Evolutionary conservation across 306 rosid genomes (phyloP).

Genomic region (Delonix regia): DNA sequence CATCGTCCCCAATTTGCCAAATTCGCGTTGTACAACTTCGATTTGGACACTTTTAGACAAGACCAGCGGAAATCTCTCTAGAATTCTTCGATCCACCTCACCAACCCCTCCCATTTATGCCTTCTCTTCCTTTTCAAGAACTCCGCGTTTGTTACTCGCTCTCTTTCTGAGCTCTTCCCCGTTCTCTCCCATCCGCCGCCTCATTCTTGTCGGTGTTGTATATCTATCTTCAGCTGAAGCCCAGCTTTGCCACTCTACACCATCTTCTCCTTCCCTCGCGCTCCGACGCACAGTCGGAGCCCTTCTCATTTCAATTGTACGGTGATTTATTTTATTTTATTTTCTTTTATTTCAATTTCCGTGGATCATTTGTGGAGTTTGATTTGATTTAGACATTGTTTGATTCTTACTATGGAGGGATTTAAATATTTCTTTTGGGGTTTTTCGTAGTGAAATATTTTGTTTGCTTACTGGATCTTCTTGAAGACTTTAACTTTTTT

Average conservation of each 20-base stretch:
- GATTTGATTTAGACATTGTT: not conserved
- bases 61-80: not conserved
- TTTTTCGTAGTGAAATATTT: not conserved
- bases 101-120: not conserved
- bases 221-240: not conserved
- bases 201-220: not conserved
- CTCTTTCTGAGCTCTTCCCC: not conserved
- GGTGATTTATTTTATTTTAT: not conserved
- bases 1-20: not conserved
- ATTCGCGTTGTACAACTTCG: not conserved
- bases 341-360: too few species aligned
- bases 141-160: not conserved
- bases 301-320: not conserved
- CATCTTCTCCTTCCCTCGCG: not conserved
- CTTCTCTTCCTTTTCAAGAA: not conserved
- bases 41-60: not conserved
- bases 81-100: not conserved
- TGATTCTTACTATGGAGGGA: not conserved
- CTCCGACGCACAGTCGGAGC: not conserved
- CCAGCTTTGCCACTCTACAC: not conserved
- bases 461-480: conserved; percentile 12
- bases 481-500: not conserved
- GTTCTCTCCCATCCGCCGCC: not conserved
- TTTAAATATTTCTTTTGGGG: not conserved
- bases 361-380: not conserved